Evolutionary conservation across 805 yeast genomes (phyloP).

Genomic region (Candida caryicola): DNA sequence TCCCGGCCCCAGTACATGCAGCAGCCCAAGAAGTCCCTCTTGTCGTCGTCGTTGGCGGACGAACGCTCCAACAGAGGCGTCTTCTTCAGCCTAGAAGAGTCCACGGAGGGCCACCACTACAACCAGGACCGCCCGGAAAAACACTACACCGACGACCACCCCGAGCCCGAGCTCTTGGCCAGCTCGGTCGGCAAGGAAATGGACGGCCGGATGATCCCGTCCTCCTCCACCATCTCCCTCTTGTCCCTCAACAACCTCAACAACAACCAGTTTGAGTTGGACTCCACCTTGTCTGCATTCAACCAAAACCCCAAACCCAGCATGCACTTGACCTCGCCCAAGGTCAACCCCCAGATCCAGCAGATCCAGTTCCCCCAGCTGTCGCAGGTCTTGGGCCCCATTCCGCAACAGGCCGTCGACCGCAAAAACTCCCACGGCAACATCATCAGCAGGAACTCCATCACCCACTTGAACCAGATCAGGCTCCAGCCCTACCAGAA

Average conservation of each 20-base stretch:
- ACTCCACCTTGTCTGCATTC: slow-evolving; percentile 1
- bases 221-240: slow-evolving; percentile 41
- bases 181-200: slow-evolving; percentile 42
- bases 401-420: slow-evolving; percentile 10
- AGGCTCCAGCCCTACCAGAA: slow-evolving; percentile 37
- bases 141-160: slow-evolving; percentile 32
- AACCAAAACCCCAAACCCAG: slow-evolving; percentile 1
- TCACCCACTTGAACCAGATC: slow-evolving; percentile 28
- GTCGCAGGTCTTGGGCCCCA: neutral
- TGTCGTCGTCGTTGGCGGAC: slow-evolving; percentile 27
- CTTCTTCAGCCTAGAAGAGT: slow-evolving; percentile 13
- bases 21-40: slow-evolving; percentile 19
- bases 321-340: slow-evolving; percentile 4
- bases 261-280: slow-evolving; percentile 7
- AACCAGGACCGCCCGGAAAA: neutral
- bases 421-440: slow-evolving; percentile 18
- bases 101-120: neutral
- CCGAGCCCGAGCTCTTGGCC: slow-evolving; percentile 44
- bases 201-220: slow-evolving; percentile 40
- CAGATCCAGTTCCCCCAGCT: slow-evolving; percentile 1
- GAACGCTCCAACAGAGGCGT: slow-evolving; percentile 11
- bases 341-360: slow-evolving; percentile 6
- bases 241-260: slow-evolving; percentile 27
- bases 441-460: slow-evolving; percentile 20
- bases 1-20: neutral